Conservation (phyloP, 805 yeast genomes). For the Lachancea cidri region DNA sequence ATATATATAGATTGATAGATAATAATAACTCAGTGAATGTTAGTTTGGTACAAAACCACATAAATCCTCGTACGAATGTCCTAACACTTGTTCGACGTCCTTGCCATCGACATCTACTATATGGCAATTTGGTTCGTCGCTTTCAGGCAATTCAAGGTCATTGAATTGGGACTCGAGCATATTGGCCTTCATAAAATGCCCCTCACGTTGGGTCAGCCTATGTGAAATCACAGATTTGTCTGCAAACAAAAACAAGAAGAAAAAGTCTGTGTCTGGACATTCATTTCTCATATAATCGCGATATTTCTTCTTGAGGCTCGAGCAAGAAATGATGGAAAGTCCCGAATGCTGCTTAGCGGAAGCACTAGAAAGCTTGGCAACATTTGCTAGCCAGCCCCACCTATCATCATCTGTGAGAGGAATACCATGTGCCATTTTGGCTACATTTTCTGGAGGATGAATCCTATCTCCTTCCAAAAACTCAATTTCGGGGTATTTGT, state of each 20-base stretch:
- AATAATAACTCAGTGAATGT: not conserved
- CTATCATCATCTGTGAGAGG: constrained; percentile 89
- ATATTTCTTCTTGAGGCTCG: constrained; percentile 72
- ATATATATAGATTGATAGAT: not conserved
- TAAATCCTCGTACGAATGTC: constrained; percentile 13
- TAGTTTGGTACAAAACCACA: not conserved
- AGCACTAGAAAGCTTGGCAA: constrained; percentile 41
- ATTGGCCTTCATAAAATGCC: constrained; percentile 82
- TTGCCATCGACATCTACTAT: constrained; percentile 30
- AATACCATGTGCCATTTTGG: constrained; percentile 75
- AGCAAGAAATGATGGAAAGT: constrained; percentile 65
- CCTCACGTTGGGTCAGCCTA: constrained; percentile 59
- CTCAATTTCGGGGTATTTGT: constrained; percentile 38
- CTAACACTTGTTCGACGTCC: constrained; percentile 18
- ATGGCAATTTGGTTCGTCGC: constrained; percentile 28
- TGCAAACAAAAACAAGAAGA: constrained; percentile 65
- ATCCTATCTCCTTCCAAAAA: constrained; percentile 83
- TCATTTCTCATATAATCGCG: constrained; percentile 51
- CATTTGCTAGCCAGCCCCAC: constrained; percentile 74
- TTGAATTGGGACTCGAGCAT: constrained; percentile 80
- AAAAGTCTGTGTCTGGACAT: constrained; percentile 37
- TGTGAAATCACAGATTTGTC: constrained; percentile 52
- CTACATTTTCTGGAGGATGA: constrained; percentile 69
- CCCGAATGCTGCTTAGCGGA: constrained; percentile 34
- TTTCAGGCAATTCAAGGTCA: constrained; percentile 65